Percentiles rank a stretch among this genome's conserved stretches.
Evolutionary conservation across 2,329 filamentous ascomycete species (phyloP).

Genomic region (Pseudogymnoascus sp.): DNA sequence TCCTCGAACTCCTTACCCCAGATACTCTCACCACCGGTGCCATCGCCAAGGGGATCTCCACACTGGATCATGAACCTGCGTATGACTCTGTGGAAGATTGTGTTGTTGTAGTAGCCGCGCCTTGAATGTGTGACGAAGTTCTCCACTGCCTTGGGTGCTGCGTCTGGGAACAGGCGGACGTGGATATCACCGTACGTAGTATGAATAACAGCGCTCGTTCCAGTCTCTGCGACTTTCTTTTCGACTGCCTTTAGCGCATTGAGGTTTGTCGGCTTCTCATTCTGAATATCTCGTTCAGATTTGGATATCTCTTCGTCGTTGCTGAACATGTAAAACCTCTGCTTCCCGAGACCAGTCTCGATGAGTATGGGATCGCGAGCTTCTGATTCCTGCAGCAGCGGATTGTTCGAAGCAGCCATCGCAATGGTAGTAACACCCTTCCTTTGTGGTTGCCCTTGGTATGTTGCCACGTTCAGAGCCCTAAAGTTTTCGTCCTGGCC

Average conservation of each 20-base stretch:
- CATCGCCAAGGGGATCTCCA: slow-evolving; percentile 80
- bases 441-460: slow-evolving; percentile 92
- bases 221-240: slow-evolving; percentile 60
- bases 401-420: slow-evolving; percentile 94
- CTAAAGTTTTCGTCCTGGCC: slow-evolving; percentile 84
- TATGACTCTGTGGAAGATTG: slow-evolving; percentile 95
- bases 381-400: slow-evolving; percentile 85
- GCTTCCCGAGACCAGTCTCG: slow-evolving; percentile 74
- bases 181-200: slow-evolving; percentile 92
- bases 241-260: slow-evolving; percentile 45
- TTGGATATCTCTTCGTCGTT: slow-evolving; percentile 80
- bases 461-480: slow-evolving; percentile 72
- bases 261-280: slow-evolving; percentile 74
- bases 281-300: slow-evolving; percentile 81
- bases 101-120: slow-evolving; percentile 92
- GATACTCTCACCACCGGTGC: slow-evolving; percentile 83
- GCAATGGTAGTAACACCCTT: slow-evolving; percentile 89
- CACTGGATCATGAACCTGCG: slow-evolving; percentile 96
- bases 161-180: slow-evolving; percentile 84
- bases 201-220: slow-evolving; percentile 75
- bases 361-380: slow-evolving; percentile 83
- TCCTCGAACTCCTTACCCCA: slow-evolving; percentile 92
- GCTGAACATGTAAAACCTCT: slow-evolving; percentile 96
- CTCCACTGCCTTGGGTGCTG: slow-evolving; percentile 88
- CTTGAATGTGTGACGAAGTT: slow-evolving; percentile 92